Conservation (phyloP, 2,329 filamentous ascomycete species). For the Neopestalotiopsis clavispora region DNA sequence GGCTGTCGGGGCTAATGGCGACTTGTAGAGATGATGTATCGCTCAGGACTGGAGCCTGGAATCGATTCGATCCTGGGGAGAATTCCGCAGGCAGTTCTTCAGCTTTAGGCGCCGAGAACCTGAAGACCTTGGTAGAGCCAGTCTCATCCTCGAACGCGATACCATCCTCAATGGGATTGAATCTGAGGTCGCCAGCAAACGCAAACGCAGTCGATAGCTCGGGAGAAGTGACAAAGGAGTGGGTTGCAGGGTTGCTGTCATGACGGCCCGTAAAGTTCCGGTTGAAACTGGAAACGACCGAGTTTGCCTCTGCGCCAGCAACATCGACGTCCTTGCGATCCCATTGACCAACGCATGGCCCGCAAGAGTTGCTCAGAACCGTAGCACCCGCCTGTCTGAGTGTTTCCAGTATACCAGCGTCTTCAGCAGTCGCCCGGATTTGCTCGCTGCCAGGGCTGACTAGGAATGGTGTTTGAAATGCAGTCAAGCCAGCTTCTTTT, state of each 20-base stretch:
- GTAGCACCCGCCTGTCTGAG: constrained; percentile 96
- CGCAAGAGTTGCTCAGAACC: constrained; percentile 94
- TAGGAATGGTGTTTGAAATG: constrained; percentile 83
- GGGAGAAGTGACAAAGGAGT: constrained; percentile 90
- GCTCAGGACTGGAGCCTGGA: constrained; percentile 85
- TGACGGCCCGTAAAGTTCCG: constrained; percentile 99
- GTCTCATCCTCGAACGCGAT: constrained; percentile 88
- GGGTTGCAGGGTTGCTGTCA: constrained; percentile 92
- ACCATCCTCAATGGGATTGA: constrained; percentile 93
- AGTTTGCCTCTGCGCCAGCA: constrained; percentile 79
- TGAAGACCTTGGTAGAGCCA: constrained; percentile 78
- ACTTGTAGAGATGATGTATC: constrained; percentile 78
- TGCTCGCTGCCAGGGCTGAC: constrained; percentile 97
- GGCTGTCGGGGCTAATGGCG: constrained; percentile 83
- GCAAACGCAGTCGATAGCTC: constrained; percentile 88
- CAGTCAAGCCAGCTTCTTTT: constrained; percentile 88
- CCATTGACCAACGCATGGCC: constrained; percentile 94
- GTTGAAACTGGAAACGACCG: constrained; percentile 98
- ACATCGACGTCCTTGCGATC: constrained; percentile 92
- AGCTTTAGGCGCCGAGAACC: constrained; percentile 79
- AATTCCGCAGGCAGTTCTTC: constrained; percentile 85
- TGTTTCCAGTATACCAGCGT: constrained; percentile 89
- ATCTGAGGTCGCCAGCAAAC: constrained; percentile 82
- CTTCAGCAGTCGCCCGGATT: constrained; percentile 89
- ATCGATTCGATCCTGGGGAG: constrained; percentile 89